Evolutionary conservation across 305 asterid genomes (phyloP), one percentile per base, ranked within the genome.

Genomic region (Plantago coronopus): DNA sequence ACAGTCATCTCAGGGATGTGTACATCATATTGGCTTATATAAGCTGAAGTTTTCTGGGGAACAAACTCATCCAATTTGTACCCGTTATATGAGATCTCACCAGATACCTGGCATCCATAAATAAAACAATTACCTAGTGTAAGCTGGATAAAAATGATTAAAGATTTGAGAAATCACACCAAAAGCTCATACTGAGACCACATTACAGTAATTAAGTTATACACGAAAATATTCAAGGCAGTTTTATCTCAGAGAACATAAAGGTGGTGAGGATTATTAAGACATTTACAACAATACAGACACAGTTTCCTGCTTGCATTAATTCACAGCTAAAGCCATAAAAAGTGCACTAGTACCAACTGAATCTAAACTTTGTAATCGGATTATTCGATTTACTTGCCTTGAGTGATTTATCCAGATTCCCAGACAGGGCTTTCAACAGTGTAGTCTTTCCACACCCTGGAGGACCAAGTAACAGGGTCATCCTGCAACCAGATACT

Each of bases 391-490:
- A 53, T 53, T 19, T 37, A 54, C 17, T 54, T 25, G 37, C 88
- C 90, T 76, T 69, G 48, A 85, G 80, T 69, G 87, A 65, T 43
- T 75, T 80, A 64, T 74, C 69, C 65, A 80, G 77, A 61, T 72
- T 78, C 59, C 94, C 94, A 20, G 90, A 82, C 42, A 85, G 79
- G 15, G 88, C 82, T 79, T 80, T 82, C 75, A 85, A 63, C 19
- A 85, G 56, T 59, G 94, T 67, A 64, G 86, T 80, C 68, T 85
- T 85, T 62, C 94, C 94, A 38, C 87, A 74, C 18, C 94, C 94
- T 11, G 87, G 94, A 68, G 94, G 94, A 57, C 89, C 94, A 22
- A 85, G 87, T 40, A 85, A 69, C 42, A 85, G 79, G 21, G 94
- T 83, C 70, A 82, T 66, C 70, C 91, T 84, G 82, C 68, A 73